phyloP scores from a whole-genome alignment of 306 rosid species.

The Trifolium pratense region DNA sequence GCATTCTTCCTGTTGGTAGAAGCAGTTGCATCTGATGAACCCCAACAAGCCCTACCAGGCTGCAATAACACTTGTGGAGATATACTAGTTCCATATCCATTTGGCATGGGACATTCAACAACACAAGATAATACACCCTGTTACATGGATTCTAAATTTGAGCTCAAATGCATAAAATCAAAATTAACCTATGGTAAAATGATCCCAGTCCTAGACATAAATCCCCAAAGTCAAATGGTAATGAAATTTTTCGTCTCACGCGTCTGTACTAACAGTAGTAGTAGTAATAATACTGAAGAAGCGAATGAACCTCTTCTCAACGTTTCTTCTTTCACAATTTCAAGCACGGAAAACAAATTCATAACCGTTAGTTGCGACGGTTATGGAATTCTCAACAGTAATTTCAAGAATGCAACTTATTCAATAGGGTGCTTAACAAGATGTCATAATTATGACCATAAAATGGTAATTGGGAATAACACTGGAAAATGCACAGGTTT shows the following conservation, averaged over 20 bases:
- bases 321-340: not conserved
- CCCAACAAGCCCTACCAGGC: slow-evolving; percentile 16
- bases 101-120: slow-evolving; percentile 37
- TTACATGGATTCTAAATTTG: not conserved
- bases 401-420: accelerated
- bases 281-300: not conserved
- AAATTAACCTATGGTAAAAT: not conserved
- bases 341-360: slow-evolving; percentile 2
- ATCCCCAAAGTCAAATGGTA: slow-evolving; percentile 6
- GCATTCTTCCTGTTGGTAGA: not conserved
- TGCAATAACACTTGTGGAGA: slow-evolving; percentile 47
- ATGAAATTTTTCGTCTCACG: not conserved
- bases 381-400: not conserved
- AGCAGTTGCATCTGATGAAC: not conserved
- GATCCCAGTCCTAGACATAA: slow-evolving; percentile 11
- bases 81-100: slow-evolving; percentile 57
- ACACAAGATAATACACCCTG: not conserved
- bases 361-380: not conserved
- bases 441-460: not conserved
- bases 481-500: slow-evolving; percentile 3
- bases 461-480: not conserved
- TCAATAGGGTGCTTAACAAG: not conserved
- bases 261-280: not conserved
- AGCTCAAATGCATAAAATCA: slow-evolving; percentile 14
- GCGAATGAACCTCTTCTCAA: not conserved